Percentiles rank a stretch among this genome's conserved stretches.
Evolutionary conservation across 1,139 yeast genomes (phyloP).

Genomic region (Protomyces inundatus): DNA sequence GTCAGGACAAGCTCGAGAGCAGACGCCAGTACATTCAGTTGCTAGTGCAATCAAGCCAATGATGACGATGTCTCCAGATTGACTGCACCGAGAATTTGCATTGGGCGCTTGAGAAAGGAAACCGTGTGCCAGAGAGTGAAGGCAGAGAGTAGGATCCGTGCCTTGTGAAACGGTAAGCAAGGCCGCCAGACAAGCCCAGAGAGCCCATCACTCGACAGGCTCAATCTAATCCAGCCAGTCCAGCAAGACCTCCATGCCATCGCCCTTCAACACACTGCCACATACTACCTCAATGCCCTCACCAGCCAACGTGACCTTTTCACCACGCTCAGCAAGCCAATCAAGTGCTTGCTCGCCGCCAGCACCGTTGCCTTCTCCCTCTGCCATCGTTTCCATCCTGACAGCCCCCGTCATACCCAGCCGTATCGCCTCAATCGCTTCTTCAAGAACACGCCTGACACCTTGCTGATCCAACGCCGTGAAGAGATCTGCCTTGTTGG

Average conservation of each 20-base stretch:
- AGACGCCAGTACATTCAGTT: no score
- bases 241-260: conserved; percentile 1
- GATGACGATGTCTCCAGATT: no score
- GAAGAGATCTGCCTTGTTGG: conserved; percentile 23
- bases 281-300: conserved; percentile 2
- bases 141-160: no score
- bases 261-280: conserved; percentile 18
- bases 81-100: no score
- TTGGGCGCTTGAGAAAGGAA: no score
- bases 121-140: no score
- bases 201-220: no score
- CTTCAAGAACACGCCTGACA: conserved; percentile 2
- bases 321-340: conserved; percentile 17
- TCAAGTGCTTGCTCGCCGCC: conserved; percentile 1
- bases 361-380: neutral
- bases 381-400: conserved; percentile 16
- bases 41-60: no score
- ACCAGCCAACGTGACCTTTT: neutral
- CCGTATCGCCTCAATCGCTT: conserved; percentile 4
- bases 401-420: conserved; percentile 3
- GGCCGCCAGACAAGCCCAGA: no score
- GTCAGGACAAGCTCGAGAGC: no score
- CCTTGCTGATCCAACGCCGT: conserved; percentile 10
- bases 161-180: no score
- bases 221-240: conserved; percentile 2